Evolutionary conservation across 1,139 yeast species (phyloP).

Genomic region (Sugiyamaella novakii): DNA sequence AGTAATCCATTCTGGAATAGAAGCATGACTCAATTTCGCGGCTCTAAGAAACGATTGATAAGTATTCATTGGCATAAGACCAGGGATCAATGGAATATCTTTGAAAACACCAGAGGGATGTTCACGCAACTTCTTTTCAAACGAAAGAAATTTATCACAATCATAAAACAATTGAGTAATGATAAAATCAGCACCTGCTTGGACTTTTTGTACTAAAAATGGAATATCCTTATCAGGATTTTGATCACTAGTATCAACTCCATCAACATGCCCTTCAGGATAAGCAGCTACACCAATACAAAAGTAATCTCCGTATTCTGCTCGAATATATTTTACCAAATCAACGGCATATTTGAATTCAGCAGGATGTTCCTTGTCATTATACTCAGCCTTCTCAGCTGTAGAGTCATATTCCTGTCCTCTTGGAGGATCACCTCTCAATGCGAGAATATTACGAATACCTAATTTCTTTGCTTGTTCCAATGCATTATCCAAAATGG

Average conservation of each 20-base stretch:
- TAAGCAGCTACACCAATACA: conserved; percentile 93
- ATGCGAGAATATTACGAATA: conserved; percentile 82
- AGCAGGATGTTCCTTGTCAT: conserved; percentile 34
- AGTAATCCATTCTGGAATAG: conserved; percentile 64
- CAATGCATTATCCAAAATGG: conserved; percentile 77
- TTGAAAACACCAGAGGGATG: conserved; percentile 48
- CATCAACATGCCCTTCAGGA: conserved; percentile 92
- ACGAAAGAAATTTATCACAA: conserved; percentile 56
- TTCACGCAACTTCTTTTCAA: conserved; percentile 51
- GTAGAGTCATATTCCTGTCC: conserved; percentile 68
- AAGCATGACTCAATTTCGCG: conserved; percentile 85
- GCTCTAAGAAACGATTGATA: conserved; percentile 85
- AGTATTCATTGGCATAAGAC: conserved; percentile 95
- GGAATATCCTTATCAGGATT: conserved; percentile 68
- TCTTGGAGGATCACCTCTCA: conserved; percentile 96
- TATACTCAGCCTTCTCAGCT: conserved; percentile 11
- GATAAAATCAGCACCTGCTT: conserved; percentile 93
- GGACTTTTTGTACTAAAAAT: conserved; percentile 75
- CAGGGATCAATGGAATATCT: conserved; percentile 74
- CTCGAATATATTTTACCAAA: conserved; percentile 73
- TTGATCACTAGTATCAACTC: conserved; percentile 68
- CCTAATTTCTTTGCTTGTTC: conserved; percentile 72
- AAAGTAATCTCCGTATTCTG: conserved; percentile 70
- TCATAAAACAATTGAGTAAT: conserved; percentile 86
- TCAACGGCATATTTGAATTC: conserved; percentile 79